Conservation (phyloP, 106 monocot genomes). For the Iris macrosiphon region DNA sequence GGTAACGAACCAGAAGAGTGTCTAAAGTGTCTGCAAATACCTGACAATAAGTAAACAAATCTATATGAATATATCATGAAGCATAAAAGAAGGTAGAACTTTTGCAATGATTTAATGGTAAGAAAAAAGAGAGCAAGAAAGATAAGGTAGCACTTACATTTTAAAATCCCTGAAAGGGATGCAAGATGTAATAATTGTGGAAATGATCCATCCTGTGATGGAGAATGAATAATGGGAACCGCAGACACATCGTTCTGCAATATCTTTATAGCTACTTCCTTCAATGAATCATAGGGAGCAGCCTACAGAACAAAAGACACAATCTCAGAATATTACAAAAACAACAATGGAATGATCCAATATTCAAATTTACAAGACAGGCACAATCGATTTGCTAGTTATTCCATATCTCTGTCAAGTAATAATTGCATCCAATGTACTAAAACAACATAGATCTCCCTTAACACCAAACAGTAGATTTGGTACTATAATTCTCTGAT, state of each 20-base stretch:
- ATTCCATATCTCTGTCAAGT: too few relatives aligned
- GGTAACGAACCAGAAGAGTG: conserved; percentile 73
- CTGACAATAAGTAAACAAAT: conserved; percentile 25
- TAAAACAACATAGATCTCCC: too few relatives aligned
- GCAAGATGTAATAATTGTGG: conserved; percentile 87
- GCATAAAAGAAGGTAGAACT: not conserved
- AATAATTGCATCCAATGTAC: conserved; percentile 66
- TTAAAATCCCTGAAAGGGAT: conserved; percentile 81
- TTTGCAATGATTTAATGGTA: not conserved
- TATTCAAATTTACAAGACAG: too few relatives aligned
- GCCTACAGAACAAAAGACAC: conserved; percentile 68
- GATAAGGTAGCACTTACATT: conserved; percentile 35
- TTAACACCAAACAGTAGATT: too few relatives aligned
- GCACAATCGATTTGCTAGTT: too few relatives aligned
- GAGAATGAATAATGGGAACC: conserved; percentile 77
- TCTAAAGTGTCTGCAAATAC: conserved; percentile 87
- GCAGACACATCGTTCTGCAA: conserved; percentile 73
- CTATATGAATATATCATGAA: not conserved
- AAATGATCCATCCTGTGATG: conserved; percentile 68
- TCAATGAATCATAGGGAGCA: conserved; percentile 80
- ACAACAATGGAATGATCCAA: conserved; percentile 62
- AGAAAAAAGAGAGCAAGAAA: not conserved
- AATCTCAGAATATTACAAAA: conserved; percentile 71
- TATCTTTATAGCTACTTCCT: conserved; percentile 84
- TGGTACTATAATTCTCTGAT: too few relatives aligned